phyloP scores from a whole-genome alignment of 78 protist genomes.

The Pelomyxa schiedti region DNA sequence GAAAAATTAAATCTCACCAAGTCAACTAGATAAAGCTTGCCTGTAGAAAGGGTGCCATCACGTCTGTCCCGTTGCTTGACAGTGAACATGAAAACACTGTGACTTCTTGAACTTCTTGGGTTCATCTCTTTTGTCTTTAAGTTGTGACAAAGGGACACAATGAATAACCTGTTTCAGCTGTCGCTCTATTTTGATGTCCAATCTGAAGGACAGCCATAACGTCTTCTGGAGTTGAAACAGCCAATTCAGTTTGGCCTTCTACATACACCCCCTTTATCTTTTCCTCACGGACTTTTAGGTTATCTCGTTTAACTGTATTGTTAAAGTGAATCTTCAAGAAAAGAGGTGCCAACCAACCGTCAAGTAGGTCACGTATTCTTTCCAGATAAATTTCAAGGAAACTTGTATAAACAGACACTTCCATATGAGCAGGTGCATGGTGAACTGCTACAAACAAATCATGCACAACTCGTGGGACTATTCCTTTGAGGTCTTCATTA shows the following conservation, averaged over 20 bases:
- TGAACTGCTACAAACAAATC: constrained; percentile 47
- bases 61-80: constrained; percentile 36
- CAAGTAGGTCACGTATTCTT: constrained; percentile 69
- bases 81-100: constrained; percentile 49
- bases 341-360: not conserved
- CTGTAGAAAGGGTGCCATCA: constrained; percentile 27
- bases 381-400: constrained; percentile 83
- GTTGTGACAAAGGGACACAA: not conserved
- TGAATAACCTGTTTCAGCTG: constrained; percentile 45
- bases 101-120: constrained; percentile 56
- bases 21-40: constrained; percentile 77
- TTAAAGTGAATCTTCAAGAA: not conserved
- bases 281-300: constrained; percentile 47
- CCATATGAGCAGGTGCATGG: constrained; percentile 38
- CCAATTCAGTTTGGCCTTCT: constrained; percentile 20
- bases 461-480: constrained; percentile 67
- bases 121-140: constrained; percentile 50
- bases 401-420: constrained; percentile 19
- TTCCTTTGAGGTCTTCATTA: constrained; percentile 45
- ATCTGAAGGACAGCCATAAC: constrained; percentile 27
- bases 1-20: too few species aligned
- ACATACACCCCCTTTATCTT: constrained; percentile 54
- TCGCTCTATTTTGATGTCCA: constrained; percentile 49
- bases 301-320: constrained; percentile 8
- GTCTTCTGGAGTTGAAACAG: constrained; percentile 32